Evolutionary conservation across 768 basidiomycete genomes (phyloP).

Genomic region (Boletus sp.): DNA sequence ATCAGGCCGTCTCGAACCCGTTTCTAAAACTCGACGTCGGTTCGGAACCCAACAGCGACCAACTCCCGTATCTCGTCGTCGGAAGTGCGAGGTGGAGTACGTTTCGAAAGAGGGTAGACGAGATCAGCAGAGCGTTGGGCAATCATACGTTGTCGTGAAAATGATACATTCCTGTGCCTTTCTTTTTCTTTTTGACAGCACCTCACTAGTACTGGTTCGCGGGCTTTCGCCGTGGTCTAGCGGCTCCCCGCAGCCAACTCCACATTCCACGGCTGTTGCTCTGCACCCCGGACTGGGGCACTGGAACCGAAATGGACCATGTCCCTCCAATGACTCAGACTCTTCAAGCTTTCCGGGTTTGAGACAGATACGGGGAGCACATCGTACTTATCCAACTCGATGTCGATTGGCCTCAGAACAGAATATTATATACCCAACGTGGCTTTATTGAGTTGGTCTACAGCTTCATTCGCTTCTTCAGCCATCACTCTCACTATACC

Average conservation of each 20-base stretch:
- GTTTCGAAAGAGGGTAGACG: constrained; percentile 70
- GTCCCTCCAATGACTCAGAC: constrained; percentile 85
- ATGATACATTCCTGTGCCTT: neutral
- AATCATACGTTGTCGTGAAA: constrained; percentile 30
- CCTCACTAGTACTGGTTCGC: constrained; percentile 18
- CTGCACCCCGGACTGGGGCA: constrained; percentile 8
- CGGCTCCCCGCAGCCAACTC: constrained; percentile 20
- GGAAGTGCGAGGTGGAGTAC: constrained; percentile 66
- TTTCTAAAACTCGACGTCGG: constrained; percentile 67
- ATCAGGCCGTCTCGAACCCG: constrained; percentile 79
- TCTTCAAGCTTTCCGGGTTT: constrained; percentile 56
- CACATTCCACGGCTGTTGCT: constrained; percentile 20
- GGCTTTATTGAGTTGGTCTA: constrained; percentile 50
- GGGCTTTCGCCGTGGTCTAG: constrained; percentile 24
- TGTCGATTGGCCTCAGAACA: neutral
- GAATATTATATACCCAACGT: constrained; percentile 31
- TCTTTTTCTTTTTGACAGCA: neutral
- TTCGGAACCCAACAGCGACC: constrained; percentile 47
- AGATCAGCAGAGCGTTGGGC: constrained; percentile 61
- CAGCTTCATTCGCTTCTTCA: constrained; percentile 56
- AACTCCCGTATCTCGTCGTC: constrained; percentile 52
- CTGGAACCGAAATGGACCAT: constrained; percentile 51
- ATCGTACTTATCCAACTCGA: constrained; percentile 1
- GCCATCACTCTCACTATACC: constrained; percentile 72
- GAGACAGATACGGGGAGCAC: constrained; percentile 92